These are phyloP conservation scores for Aspergillus nanangensis DNA, from an alignment of 495 filamentous ascomycete genomes.

Conservation along the genomic window DNA sequence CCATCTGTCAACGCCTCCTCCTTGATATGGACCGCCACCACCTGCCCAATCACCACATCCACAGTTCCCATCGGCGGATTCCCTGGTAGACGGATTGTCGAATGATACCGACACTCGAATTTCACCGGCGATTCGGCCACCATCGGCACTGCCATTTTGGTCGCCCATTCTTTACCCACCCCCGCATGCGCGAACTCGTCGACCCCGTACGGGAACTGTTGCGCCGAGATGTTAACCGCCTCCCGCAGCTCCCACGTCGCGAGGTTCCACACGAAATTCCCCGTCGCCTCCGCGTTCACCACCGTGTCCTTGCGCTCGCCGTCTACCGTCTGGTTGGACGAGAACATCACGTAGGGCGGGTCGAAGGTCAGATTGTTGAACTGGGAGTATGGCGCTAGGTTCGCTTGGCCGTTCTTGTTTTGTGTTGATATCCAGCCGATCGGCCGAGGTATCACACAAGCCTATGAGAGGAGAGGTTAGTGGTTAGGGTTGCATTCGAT, in stretches of 20 bases:
- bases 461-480: constrained; percentile 13
- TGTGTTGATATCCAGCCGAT: constrained; percentile 45
- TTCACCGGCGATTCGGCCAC: constrained; percentile 48
- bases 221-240: constrained; percentile 45
- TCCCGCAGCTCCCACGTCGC: constrained; percentile 50
- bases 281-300: constrained; percentile 47
- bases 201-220: constrained; percentile 36
- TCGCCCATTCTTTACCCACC: constrained; percentile 40
- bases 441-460: constrained; percentile 37
- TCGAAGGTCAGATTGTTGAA: constrained; percentile 60
- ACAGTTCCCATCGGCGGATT: constrained; percentile 49
- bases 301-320: constrained; percentile 48
- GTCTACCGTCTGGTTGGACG: constrained; percentile 43
- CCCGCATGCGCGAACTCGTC: constrained; percentile 50
- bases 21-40: constrained; percentile 51
- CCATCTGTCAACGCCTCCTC: constrained; percentile 48
- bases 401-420: constrained; percentile 28
- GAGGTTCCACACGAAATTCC: constrained; percentile 54
- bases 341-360: constrained; percentile 55
- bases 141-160: constrained; percentile 40
- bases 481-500: neutral
- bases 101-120: constrained; percentile 53
- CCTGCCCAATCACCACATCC: constrained; percentile 52
- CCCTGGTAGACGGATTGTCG: constrained; percentile 47
- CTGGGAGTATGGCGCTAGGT: constrained; percentile 54